Evolutionary conservation across 441 rosid species (phyloP), one percentile per base, ranked within the genome.

Genomic region (Bruguiera hainesii): DNA sequence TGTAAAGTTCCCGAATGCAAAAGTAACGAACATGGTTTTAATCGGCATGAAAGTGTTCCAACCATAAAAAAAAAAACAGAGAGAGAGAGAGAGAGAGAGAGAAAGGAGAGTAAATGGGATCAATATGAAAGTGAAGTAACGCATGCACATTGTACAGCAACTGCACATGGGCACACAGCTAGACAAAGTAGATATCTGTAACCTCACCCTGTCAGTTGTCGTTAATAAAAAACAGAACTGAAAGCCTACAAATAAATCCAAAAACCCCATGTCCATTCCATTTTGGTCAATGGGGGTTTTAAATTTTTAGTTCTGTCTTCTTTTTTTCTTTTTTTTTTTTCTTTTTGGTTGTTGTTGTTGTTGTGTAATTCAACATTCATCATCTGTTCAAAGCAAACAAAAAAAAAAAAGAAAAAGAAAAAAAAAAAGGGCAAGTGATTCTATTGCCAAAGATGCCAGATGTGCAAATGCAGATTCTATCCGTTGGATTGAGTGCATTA

Each of bases 71-170:
- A 6, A 9, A 35, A 8, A 8, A 35, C 9, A 4, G 21, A 53
- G 3, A 25, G 1, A 25, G 26, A 25, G 26, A 25, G 1, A 25
- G 1, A 25, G 1, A 25, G 2, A 26, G 26, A 26, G 26, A 26
- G 1, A 33, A n/a, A n/a, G n/a, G n/a, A n/a, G 7, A 33, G 23
- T 55, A 55, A 23, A 42, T 55, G 7, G 58, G 10, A 26, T 23
- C 18, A 55, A 15, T 23, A 26, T 1, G 29, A 55, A 26, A 55
- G 58, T 11, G 58, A 11, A 39, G 72, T 15, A 73, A 75, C 62
- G 76, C 67, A 58, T 52, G 69, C 83, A 78, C 86, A 66, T 80
- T 80, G 85, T 83, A 75, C 67, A 42, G 13, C 18, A 10, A 23
- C 0, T 8, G 58, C 58, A 55, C 58, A 55, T 55, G 58, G 58